phyloP scores from a whole-genome alignment of 2,329 filamentous ascomycete species.

The Apiospora pterosperma region DNA sequence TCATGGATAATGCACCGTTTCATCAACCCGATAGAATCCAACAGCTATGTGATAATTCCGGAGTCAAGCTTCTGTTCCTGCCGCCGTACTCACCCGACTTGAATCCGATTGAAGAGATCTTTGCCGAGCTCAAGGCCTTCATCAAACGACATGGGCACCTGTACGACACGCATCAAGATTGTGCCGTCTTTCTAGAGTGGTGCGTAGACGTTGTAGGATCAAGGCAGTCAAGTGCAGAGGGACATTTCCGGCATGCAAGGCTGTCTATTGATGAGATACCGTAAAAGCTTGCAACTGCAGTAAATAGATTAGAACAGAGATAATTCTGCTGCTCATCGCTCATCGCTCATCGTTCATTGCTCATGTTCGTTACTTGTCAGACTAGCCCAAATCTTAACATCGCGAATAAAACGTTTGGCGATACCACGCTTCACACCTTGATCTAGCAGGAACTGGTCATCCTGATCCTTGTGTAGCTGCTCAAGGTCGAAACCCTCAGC shows the following conservation, averaged over 20 bases:
- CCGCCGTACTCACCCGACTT: slow-evolving; percentile 4
- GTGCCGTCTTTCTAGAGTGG: not conserved
- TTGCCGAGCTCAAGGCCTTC: not conserved
- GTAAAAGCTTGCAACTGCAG: not conserved
- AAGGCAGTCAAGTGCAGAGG: not conserved
- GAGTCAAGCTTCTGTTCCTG: not conserved
- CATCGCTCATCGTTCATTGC: too few relatives aligned
- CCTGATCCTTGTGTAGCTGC: not conserved
- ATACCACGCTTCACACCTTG: not conserved
- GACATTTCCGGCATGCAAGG: slow-evolving; percentile 1
- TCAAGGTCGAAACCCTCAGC: not conserved
- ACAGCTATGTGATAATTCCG: not conserved
- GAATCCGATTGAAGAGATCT: slow-evolving; percentile 4
- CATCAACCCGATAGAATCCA: too few relatives aligned
- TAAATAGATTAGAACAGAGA: not conserved
- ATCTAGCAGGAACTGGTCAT: slow-evolving; percentile 1
- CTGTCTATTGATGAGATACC: not conserved
- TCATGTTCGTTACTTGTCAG: not conserved
- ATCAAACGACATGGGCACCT: slow-evolving; percentile 2
- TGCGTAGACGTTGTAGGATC: slow-evolving; percentile 1
- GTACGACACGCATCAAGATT: not conserved
- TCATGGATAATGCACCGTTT: too few relatives aligned
- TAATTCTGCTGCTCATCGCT: not conserved
- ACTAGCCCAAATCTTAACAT: not conserved
- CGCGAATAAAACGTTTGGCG: not conserved